A percentile compares a stretch with the other conserved stretches of the same genome.
Conservation (phyloP, 225 moss, liverwort and hornwort species). For the Marchantia paleacea region DNA sequence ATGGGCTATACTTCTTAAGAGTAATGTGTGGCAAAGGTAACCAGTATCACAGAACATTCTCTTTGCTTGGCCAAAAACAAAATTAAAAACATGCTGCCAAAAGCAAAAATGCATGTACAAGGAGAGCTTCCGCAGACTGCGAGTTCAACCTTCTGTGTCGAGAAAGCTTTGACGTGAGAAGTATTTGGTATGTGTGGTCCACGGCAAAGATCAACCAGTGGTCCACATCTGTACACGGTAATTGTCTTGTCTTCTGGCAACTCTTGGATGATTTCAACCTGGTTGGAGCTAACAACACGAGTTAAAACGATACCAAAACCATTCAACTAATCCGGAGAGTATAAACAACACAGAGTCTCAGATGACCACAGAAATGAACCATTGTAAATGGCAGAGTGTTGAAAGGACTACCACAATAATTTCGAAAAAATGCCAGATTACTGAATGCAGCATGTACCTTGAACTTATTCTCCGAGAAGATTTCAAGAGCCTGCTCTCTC, state of each 20-base stretch:
- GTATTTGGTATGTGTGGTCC: slow-evolving; percentile 96
- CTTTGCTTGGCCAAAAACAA: not conserved
- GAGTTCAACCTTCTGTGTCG: slow-evolving; percentile 60
- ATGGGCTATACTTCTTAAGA: no score
- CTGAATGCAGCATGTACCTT: slow-evolving; percentile 43
- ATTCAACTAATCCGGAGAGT: not conserved
- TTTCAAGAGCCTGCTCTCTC: slow-evolving; percentile 72
- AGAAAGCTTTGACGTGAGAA: slow-evolving; percentile 85
- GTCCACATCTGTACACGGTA: slow-evolving; percentile 90
- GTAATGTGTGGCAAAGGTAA: no score
- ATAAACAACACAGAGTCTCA: no score
- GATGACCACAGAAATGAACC: no score
- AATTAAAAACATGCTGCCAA: not conserved
- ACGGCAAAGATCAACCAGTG: slow-evolving; percentile 88
- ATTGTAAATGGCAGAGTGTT: no score
- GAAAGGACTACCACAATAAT: not conserved
- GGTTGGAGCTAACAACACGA: slow-evolving; percentile 2
- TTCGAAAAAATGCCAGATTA: not conserved
- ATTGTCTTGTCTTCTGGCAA: slow-evolving; percentile 84
- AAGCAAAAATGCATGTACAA: not conserved
- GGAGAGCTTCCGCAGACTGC: not conserved
- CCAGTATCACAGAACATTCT: no score
- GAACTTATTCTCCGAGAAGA: slow-evolving; percentile 83
- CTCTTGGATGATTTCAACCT: slow-evolving; percentile 92
- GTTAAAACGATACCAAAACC: not conserved